Conservation (phyloP, 257 asterid genomes). For the Echites panduratus region DNA sequence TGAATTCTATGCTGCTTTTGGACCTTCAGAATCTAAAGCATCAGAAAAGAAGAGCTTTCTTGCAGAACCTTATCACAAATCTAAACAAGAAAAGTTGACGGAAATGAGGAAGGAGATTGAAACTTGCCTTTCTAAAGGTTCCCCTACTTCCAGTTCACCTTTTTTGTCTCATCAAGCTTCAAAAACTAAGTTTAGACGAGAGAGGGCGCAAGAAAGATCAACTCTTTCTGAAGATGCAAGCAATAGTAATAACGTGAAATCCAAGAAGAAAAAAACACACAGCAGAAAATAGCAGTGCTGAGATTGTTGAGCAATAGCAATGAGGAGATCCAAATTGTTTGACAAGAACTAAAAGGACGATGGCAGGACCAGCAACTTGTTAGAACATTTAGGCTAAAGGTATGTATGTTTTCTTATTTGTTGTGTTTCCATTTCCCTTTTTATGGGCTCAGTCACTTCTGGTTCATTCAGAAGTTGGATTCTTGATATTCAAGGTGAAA, state of each 20-base stretch:
- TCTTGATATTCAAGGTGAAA: neutral
- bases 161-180: conserved; percentile 73
- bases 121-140: conserved; percentile 36
- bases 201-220: conserved; percentile 29
- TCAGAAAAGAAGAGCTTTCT: conserved; percentile 55
- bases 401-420: neutral
- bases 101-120: conserved; percentile 76
- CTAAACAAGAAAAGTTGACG: conserved; percentile 61
- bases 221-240: conserved; percentile 21
- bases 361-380: neutral
- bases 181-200: conserved; percentile 31
- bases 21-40: conserved; percentile 46
- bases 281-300: conserved; percentile 12
- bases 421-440: neutral
- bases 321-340: neutral
- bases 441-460: neutral
- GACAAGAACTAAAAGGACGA: conserved; percentile 4
- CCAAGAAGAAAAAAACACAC: conserved; percentile 28
- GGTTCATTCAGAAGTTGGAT: neutral
- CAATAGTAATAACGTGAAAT: conserved; percentile 20
- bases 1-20: conserved; percentile 70
- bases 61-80: conserved; percentile 36
- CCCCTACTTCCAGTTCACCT: conserved; percentile 35
- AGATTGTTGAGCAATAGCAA: conserved; percentile 3
- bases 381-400: neutral